phyloP scores from a whole-genome alignment of 768 basidiomycete species.

The Termitomyces eurrhizus region DNA sequence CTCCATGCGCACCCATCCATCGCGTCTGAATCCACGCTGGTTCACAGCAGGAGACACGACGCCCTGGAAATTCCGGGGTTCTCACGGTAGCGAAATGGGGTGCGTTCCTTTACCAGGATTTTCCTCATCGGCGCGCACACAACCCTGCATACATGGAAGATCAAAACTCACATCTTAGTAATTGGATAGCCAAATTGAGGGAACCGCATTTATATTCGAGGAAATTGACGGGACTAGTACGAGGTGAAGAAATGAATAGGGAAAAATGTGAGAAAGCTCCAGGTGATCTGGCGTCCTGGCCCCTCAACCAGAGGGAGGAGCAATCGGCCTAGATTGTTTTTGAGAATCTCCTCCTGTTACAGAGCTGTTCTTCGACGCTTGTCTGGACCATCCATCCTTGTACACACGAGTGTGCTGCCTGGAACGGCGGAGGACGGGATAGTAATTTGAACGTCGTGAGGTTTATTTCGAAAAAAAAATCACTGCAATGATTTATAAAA shows the following conservation, averaged over 20 bases:
- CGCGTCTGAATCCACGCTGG: conserved; percentile 22
- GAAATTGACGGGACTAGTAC: conserved; percentile 9
- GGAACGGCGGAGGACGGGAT: conserved; percentile 52
- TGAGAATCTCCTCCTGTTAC: conserved; percentile 46
- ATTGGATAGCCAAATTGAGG: neutral
- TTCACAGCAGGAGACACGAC: conserved; percentile 23
- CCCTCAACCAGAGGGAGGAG: conserved; percentile 87
- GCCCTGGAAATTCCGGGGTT: conserved; percentile 27
- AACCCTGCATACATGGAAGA: conserved; percentile 18
- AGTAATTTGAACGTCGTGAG: conserved; percentile 82
- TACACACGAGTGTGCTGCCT: conserved; percentile 27
- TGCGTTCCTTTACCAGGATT: conserved; percentile 88
- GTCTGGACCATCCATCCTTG: conserved; percentile 83
- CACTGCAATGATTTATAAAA: conserved; percentile 20
- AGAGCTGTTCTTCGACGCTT: conserved; percentile 71
- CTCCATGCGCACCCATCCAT: conserved; percentile 69
- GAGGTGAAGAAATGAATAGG: conserved; percentile 14
- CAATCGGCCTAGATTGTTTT: conserved; percentile 94
- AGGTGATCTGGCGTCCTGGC: conserved; percentile 92
- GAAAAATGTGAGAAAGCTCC: conserved; percentile 63
- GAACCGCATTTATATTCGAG: conserved; percentile 10
- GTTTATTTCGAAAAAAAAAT: conserved; percentile 19
- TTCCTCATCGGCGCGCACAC: conserved; percentile 58
- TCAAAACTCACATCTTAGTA: conserved; percentile 13
- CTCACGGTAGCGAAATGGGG: conserved; percentile 45